Evolutionary conservation across 164 flowering plant species (phyloP).

Genomic region (Vitis riparia): DNA sequence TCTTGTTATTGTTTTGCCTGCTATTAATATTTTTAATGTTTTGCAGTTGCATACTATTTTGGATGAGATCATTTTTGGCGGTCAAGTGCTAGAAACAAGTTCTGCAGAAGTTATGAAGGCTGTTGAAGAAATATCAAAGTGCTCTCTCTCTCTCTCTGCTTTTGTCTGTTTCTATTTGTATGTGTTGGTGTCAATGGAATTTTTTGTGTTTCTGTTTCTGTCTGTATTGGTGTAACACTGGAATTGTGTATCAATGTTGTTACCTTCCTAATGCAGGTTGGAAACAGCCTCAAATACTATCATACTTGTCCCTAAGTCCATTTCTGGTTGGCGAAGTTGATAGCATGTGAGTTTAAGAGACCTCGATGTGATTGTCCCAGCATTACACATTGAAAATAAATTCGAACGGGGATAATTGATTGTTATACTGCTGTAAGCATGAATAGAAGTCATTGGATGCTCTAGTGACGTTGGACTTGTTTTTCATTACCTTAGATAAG

Average conservation of each 20-base stretch:
- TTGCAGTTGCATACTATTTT: slow-evolving; percentile 80
- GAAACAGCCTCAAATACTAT: slow-evolving; percentile 66
- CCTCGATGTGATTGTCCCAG: not conserved
- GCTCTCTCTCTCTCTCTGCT: slow-evolving; percentile 16
- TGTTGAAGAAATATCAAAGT: slow-evolving; percentile 86
- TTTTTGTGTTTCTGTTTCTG: not conserved
- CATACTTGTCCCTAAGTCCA: slow-evolving; percentile 56
- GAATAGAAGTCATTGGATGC: no score
- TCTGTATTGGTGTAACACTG: not conserved
- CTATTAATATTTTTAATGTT: not conserved
- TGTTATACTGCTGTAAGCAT: no score
- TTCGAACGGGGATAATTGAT: no score
- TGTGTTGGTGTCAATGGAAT: not conserved
- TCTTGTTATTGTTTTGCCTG: not conserved
- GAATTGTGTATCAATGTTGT: not conserved
- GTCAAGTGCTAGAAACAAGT: slow-evolving; percentile 93
- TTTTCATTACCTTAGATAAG: no score
- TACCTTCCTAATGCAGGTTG: slow-evolving; percentile 39
- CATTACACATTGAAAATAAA: no score
- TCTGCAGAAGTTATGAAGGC: slow-evolving; percentile 81
- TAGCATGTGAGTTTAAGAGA: slow-evolving; percentile 19
- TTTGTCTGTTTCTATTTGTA: not conserved
- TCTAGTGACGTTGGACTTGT: no score
- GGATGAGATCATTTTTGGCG: slow-evolving; percentile 93
- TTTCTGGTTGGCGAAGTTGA: slow-evolving; percentile 63